Percentiles rank a stretch among this genome's conserved stretches.
These are phyloP conservation scores for sunflower (Helianthus annuus) DNA, from an alignment of 129 eudicot species.

Conservation along the genomic window DNA sequence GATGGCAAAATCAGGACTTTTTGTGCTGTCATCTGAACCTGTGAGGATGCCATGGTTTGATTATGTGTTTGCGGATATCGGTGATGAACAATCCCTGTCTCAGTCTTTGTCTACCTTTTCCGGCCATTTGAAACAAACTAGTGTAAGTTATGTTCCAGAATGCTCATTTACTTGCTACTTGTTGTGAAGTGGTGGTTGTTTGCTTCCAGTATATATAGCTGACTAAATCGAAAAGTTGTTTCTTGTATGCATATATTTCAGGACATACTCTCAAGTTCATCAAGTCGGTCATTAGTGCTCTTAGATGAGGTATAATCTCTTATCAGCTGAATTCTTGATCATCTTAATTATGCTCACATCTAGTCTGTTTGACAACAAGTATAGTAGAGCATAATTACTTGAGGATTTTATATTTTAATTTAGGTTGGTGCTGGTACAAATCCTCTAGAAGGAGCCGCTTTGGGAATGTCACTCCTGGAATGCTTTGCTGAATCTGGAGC, in stretches of 20 bases:
- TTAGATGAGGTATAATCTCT: slow-evolving; percentile 79
- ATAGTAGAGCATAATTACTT: slow-evolving; percentile 9
- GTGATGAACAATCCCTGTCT: slow-evolving; percentile 95
- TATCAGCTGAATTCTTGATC: slow-evolving; percentile 22
- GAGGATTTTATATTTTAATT: slow-evolving; percentile 13
- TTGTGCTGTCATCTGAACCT: slow-evolving; percentile 56
- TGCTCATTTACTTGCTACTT: not conserved
- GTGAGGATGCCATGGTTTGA: slow-evolving; percentile 92
- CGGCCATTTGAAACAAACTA: slow-evolving; percentile 87
- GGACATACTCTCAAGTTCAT: slow-evolving; percentile 68
- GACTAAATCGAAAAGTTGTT: slow-evolving; percentile 11
- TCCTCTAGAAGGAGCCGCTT: slow-evolving; percentile 97
- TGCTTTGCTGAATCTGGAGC: slow-evolving; percentile 80
- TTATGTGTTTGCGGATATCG: slow-evolving; percentile 90
- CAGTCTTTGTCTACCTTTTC: slow-evolving; percentile 97
- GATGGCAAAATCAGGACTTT: slow-evolving; percentile 93
- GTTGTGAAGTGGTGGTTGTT: not conserved
- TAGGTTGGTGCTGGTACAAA: slow-evolving; percentile 99
- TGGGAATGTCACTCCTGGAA: slow-evolving; percentile 94
- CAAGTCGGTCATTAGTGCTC: slow-evolving; percentile 79
- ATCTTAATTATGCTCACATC: slow-evolving; percentile 12
- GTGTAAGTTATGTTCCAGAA: slow-evolving; percentile 51
- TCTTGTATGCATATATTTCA: slow-evolving; percentile 36
- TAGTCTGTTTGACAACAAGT: slow-evolving; percentile 11
- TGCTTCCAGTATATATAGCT: not conserved